Evolutionary conservation across 345 rosid species (phyloP).

Genomic region (Eucalyptus viminalis): DNA sequence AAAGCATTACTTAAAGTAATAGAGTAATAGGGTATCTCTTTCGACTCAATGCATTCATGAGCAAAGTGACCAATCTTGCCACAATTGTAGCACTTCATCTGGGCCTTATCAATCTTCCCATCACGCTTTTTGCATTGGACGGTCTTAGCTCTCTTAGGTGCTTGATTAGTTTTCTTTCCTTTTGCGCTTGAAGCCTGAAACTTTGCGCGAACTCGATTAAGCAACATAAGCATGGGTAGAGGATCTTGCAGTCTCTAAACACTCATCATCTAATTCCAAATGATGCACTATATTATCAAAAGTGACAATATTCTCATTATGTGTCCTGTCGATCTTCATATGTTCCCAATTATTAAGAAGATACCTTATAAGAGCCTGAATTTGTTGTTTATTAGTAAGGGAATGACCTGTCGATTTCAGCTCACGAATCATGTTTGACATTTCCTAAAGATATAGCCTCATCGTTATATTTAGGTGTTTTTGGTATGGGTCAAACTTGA

Average conservation of each 20-base stretch:
- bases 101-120: too few relatives aligned
- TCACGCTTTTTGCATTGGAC: too few relatives aligned
- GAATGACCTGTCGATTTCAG: fast-evolving
- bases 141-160: too few relatives aligned
- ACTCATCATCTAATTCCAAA: too few relatives aligned
- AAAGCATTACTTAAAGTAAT: too few relatives aligned
- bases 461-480: fast-evolving
- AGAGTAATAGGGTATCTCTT: fast-evolving
- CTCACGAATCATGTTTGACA: too few relatives aligned
- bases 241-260: fast-evolving
- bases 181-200: fast-evolving
- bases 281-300: too few relatives aligned
- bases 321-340: fast-evolving
- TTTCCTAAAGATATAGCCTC: fast-evolving
- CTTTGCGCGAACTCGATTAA: fast-evolving
- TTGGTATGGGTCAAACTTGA: too few relatives aligned
- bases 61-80: too few relatives aligned
- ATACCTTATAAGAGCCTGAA: fast-evolving
- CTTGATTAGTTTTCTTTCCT: fast-evolving
- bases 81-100: too few relatives aligned
- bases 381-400: fast-evolving
- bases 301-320: too few relatives aligned
- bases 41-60: fast-evolving
- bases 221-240: too few relatives aligned
- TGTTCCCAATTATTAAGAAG: fast-evolving